These are phyloP conservation scores for Coniella vitis DNA, from an alignment of 2,329 filamentous ascomycete genomes.

Conservation along the genomic window DNA sequence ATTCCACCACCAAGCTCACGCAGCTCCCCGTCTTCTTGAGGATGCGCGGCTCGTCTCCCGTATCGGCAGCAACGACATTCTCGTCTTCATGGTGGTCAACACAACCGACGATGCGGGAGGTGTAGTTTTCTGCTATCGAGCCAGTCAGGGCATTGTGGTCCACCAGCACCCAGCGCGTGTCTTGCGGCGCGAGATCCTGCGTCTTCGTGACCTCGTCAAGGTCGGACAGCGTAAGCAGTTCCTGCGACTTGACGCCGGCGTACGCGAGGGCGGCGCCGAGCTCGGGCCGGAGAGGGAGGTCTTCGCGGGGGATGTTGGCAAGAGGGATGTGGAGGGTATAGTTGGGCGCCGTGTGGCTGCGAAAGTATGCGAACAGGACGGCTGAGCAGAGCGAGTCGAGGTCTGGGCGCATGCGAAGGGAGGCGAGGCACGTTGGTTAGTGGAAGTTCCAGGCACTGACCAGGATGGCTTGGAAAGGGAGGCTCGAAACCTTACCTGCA, in stretches of 20 bases:
- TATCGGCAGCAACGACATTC: constrained; percentile 37
- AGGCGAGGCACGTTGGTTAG: no score
- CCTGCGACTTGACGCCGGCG: constrained; percentile 49
- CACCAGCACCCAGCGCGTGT: constrained; percentile 66
- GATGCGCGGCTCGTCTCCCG: constrained; percentile 47
- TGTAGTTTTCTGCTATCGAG: constrained; percentile 46
- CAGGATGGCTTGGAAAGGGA: background rate
- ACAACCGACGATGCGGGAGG: constrained; percentile 50
- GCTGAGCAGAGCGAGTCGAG: constrained; percentile 75
- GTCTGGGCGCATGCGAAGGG: constrained; percentile 38
- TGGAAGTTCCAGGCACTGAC: no score
- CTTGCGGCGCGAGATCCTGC: constrained; percentile 38
- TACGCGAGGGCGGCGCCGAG: constrained; percentile 57
- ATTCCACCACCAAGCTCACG: constrained; percentile 59
- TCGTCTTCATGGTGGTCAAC: constrained; percentile 81
- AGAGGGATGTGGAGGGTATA: constrained; percentile 62
- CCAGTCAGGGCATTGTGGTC: constrained; percentile 74
- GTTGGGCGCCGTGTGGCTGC: constrained; percentile 46
- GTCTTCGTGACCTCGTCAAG: constrained; percentile 27
- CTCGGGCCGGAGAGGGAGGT: constrained; percentile 67
- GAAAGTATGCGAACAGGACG: constrained; percentile 67
- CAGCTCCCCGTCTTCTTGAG: constrained; percentile 67
- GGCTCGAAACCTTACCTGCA: constrained; percentile 42
- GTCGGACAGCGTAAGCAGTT: constrained; percentile 58
- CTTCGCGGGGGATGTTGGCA: constrained; percentile 60